Evolutionary conservation across 2,329 filamentous ascomycete genomes (phyloP).

Genomic region (Aureobasidium leucospermi): DNA sequence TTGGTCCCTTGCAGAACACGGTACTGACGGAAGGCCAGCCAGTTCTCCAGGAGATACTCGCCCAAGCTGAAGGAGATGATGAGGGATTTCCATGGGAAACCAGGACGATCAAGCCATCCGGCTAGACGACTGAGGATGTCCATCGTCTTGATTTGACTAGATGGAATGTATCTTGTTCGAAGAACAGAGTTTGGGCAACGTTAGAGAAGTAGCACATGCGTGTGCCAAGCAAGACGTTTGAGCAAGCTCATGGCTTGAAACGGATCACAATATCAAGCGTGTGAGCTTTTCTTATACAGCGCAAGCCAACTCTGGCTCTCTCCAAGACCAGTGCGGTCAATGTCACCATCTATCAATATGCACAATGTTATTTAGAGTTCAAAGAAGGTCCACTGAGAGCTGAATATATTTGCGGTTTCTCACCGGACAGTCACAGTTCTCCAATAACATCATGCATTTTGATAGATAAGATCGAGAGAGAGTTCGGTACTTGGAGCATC

Average conservation of each 20-base stretch:
- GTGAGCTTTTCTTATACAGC: no score
- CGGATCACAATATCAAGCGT: no score
- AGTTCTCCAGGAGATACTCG: conserved; percentile 83
- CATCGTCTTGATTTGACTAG: conserved; percentile 19
- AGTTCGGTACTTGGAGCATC: no score
- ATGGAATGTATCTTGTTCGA: conserved; percentile 9
- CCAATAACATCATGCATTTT: no score
- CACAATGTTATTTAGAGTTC: no score
- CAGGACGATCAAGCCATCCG: conserved; percentile 77
- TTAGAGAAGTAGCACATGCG: background rate
- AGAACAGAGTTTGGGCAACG: background rate
- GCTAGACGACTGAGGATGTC: conserved; percentile 56
- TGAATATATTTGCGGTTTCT: no score
- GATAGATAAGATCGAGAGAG: no score
- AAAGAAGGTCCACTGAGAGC: no score
- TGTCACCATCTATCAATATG: no score
- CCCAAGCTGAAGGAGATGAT: conserved; percentile 90
- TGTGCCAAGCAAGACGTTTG: conserved; percentile 9
- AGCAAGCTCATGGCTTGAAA: background rate
- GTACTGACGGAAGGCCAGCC: conserved; percentile 86
- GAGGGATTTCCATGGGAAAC: conserved; percentile 96
- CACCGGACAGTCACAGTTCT: no score
- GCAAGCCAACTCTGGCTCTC: no score
- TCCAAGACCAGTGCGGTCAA: no score
- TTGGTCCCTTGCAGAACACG: conserved; percentile 71